Conservation (phyloP, 1,284 basidiomycete genomes). For the Veloboletus limbatus region DNA sequence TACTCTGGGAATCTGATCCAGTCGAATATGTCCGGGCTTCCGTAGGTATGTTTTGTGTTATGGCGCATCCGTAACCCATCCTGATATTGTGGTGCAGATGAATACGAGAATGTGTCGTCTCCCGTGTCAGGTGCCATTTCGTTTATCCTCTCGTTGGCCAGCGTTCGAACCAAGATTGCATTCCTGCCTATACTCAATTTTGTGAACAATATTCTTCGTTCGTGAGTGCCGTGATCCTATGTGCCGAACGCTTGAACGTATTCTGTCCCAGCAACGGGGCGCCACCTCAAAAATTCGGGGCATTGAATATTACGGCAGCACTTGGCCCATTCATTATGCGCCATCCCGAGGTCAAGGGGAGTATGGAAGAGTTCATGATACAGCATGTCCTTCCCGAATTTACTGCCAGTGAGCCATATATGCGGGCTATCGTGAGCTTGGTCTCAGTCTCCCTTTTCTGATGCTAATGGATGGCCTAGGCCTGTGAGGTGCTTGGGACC, state of each 20-base stretch:
- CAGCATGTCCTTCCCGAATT: constrained; percentile 75
- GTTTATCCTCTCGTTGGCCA: constrained; percentile 74
- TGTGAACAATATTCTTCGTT: constrained; percentile 67
- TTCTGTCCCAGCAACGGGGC: constrained; percentile 43
- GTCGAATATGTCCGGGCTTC: constrained; percentile 74
- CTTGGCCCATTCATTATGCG: constrained; percentile 76
- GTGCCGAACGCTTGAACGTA: not conserved
- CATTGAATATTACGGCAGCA: constrained; percentile 75
- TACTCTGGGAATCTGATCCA: constrained; percentile 75
- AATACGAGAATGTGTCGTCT: constrained; percentile 73
- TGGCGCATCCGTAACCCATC: not conserved
- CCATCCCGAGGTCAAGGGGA: constrained; percentile 72
- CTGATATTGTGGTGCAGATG: constrained; percentile 46
- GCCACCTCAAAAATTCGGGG: constrained; percentile 73
- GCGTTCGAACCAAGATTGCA: constrained; percentile 72
- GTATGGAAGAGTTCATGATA: constrained; percentile 74
- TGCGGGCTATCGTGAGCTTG: constrained; percentile 66
- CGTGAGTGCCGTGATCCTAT: constrained; percentile 42
- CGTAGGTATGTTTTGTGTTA: constrained; percentile 50
- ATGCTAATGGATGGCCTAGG: constrained; percentile 41
- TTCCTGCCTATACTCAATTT: constrained; percentile 78
- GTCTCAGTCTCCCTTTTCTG: not conserved
- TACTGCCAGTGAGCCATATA: constrained; percentile 58
- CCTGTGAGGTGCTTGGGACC: constrained; percentile 75
- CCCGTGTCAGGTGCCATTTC: constrained; percentile 75